phyloP scores from a whole-genome alignment of 257 asterid genomes.

The Jacaranda mimosifolia region DNA sequence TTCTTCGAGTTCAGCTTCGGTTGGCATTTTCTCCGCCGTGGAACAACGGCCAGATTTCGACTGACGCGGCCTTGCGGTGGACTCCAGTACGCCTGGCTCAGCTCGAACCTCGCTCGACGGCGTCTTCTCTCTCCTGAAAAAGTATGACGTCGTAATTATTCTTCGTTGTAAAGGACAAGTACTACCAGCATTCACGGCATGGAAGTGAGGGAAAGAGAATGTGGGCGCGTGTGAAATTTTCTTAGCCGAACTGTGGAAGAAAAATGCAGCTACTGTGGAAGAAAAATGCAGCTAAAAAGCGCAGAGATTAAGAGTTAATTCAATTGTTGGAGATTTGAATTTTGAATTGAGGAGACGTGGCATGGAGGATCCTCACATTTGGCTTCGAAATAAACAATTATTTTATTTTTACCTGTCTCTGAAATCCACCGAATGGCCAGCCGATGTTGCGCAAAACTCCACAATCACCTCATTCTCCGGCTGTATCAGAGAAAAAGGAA shows the following conservation, averaged over 20 bases:
- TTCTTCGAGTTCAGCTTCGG: slow-evolving; percentile 59
- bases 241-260: not conserved
- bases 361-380: slow-evolving; percentile 34
- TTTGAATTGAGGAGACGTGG: slow-evolving; percentile 55
- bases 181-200: slow-evolving; percentile 21
- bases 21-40: slow-evolving; percentile 49
- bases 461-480: slow-evolving; percentile 48
- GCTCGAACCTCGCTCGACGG: slow-evolving; percentile 45
- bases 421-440: slow-evolving; percentile 44
- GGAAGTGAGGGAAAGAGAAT: slow-evolving; percentile 25
- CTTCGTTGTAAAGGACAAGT: slow-evolving; percentile 17
- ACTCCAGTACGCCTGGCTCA: slow-evolving; percentile 49
- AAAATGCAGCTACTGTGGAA: not conserved
- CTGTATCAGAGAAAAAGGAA: slow-evolving; percentile 35
- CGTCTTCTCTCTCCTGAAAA: slow-evolving; percentile 50
- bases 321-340: slow-evolving; percentile 41
- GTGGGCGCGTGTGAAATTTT: not conserved
- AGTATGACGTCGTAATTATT: not conserved
- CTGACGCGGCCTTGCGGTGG: slow-evolving; percentile 42
- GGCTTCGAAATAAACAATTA: slow-evolving; percentile 6
- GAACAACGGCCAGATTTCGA: slow-evolving; percentile 36
- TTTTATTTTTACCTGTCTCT: slow-evolving; percentile 49
- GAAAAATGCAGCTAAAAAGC: slow-evolving; percentile 8
- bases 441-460: slow-evolving; percentile 43
- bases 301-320: not conserved